Base-by-base conservation (phyloP, 139 green algal species). In the Tetradesmus lagerheimii region DNA sequence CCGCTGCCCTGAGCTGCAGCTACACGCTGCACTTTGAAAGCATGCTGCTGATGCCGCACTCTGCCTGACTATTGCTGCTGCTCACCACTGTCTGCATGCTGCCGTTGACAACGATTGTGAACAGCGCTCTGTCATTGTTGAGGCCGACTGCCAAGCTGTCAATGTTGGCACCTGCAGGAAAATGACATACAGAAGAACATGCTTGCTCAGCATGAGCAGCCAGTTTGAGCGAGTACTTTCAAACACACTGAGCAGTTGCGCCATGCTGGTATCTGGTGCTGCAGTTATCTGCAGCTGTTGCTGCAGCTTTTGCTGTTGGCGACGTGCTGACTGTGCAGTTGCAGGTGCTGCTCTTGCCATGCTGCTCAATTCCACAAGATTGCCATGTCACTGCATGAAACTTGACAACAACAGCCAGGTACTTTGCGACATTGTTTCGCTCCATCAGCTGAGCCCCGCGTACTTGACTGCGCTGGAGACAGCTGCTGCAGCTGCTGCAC, bases 141-240 rank as follows among this genome's bases (percentile, higher is more conserved):
- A 99, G 93, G 0, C 98, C 98, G 34, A 99, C 98, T 0, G 98
- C 98, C 74, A 99, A 92, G 1, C 94, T 97, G 88, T 99, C 98
- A 83, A 99, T 99, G 95, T 99, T 99, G 67, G 96, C 94, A 76
- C 95, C 95, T 97, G 92, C 57, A 90, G 9, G 31, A 38, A 23
- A 47, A 11, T 15, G 35, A 12, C 3, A 11, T 14, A 71, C 38
- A n/a, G 35, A 4, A 9, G 23, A 31, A 8, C 57, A 71, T 6
- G 20, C 57, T 23, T 6, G 20, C 57, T 23, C 34, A 34, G 18
- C 66, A 37, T 11, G 4, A 76, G 18, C 15, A 35, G 66, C n/a
- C n/a, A n/a, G n/a, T n/a, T n/a, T n/a, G n/a, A n/a, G n/a, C n/a
- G n/a, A n/a, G n/a, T n/a, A n/a, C n/a, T n/a, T n/a, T n/a, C n/a